Evolutionary conservation across 2,329 filamentous ascomycete species (phyloP), one percentile per base, ranked within the genome.

Genomic region (Aaosphaeria arxii): DNA sequence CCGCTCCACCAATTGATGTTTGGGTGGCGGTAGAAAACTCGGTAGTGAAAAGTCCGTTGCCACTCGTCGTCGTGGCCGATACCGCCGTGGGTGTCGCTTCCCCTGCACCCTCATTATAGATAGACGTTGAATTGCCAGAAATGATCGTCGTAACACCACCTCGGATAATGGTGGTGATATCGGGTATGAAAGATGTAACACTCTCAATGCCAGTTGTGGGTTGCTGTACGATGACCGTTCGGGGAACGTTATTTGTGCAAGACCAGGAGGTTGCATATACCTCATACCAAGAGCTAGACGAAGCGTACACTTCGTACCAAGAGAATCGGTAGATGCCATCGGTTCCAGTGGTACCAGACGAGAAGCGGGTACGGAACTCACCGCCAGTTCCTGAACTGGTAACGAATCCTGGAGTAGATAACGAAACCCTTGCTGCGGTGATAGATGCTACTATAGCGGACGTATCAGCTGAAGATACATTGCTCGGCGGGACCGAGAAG

Each of bases 231-330:
- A 62, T 54, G 30, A 63, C 57, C 1, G 61, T 64, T 11, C 49
- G 55, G 6, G 57, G 54, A 38, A 59, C 44, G 4, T 51, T 52
- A 30, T 50, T 43, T 7, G 59, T 61, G 40, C 63, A 65, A 7
- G 57, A 50, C 59, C 62, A 66, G 1, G 57, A 55, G 1, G 59
- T 61, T 11, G 45, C 49, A 35, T 62, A 66, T 1, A 60, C 55
- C 6, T 49, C 61, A 40, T 44, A 58, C 63, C 62, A 67, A 11
- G 49, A 57, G 24, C 55, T 61, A 1, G 61, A 64, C 4, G 64
- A 66, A 5, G 55, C 59, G 31, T 56, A 61, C 0, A 58, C 32
- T 5, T 54, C 46, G 41, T 51, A 58, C 58, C 60, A 64, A 42
- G 52, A 59, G 46, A 49, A 64, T 43, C 56, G 11, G 58, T 51